These are phyloP conservation scores for Trypanosoma congolense DNA, from an alignment of 208 protist genomes.

Conservation along the genomic window DNA sequence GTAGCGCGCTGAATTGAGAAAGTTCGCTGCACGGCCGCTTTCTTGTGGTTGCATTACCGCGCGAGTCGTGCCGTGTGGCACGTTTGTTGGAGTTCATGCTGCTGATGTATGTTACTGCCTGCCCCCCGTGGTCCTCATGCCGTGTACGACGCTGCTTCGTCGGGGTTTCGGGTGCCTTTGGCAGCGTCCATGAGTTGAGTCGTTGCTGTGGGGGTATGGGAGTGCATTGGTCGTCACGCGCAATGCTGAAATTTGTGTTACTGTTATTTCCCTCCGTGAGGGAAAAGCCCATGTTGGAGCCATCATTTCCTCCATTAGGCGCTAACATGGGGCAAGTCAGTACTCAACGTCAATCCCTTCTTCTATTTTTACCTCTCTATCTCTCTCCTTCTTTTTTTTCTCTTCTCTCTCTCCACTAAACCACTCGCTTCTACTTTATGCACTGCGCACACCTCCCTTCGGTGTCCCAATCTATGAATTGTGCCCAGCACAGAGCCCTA, in stretches of 20 bases:
- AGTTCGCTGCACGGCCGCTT: conserved; percentile 58
- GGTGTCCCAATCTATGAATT: too few species aligned
- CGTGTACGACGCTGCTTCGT: conserved; percentile 60
- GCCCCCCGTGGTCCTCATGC: conserved; percentile 18
- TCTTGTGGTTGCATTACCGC: conserved; percentile 31
- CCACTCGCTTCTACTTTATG: too few species aligned
- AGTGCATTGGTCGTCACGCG: conserved; percentile 16
- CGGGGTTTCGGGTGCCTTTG: conserved; percentile 23
- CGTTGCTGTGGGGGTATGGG: conserved; percentile 3
- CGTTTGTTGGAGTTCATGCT: conserved; percentile 1
- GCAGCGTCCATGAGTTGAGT: background rate
- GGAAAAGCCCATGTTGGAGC: conserved; percentile 8
- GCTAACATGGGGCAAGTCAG: background rate
- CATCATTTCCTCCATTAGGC: conserved; percentile 7
- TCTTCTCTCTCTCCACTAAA: too few species aligned
- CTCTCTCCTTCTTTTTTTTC: background rate
- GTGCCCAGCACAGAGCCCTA: too few species aligned
- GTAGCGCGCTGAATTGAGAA: conserved; percentile 67
- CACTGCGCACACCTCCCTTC: too few species aligned
- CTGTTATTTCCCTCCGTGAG: background rate
- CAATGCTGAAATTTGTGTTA: conserved; percentile 7
- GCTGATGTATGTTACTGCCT: conserved; percentile 4
- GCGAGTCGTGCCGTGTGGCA: conserved; percentile 24
- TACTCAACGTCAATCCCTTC: background rate
- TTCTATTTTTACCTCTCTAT: too few species aligned